A percentile compares a stretch with the other conserved stretches of the same genome.
Evolutionary conservation across 2,329 filamentous ascomycete species (phyloP).

Genomic region (Cladosporium sphaerospermum): DNA sequence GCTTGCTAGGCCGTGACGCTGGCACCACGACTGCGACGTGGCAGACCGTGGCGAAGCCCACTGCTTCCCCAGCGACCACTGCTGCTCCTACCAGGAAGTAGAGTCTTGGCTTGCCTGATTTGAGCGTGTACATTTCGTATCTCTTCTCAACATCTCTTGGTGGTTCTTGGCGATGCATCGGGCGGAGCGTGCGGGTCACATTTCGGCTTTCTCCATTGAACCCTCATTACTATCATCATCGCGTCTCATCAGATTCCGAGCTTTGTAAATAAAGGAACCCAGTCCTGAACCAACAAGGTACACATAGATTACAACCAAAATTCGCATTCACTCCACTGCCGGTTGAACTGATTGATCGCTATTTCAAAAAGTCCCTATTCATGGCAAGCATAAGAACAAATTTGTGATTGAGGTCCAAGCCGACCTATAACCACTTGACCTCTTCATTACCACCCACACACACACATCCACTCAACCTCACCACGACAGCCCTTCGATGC

Average conservation of each 20-base stretch:
- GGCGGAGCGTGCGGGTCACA: not conserved
- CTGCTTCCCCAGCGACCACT: constrained; percentile 1
- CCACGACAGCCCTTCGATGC: not conserved
- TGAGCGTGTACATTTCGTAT: not conserved
- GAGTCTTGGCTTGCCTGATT: not conserved
- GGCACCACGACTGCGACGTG: not conserved
- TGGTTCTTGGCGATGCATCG: not conserved
- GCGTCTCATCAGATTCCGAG: not conserved
- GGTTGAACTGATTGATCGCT: not conserved
- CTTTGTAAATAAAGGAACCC: not conserved
- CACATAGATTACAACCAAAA: not conserved
- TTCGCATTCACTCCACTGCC: not conserved
- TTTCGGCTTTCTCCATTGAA: not conserved
- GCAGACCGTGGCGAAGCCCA: constrained; percentile 3
- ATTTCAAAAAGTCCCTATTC: no score
- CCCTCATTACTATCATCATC: not conserved
- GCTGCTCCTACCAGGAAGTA: constrained; percentile 3
- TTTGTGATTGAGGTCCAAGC: not conserved
- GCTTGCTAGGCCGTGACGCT: not conserved
- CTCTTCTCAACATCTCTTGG: not conserved
- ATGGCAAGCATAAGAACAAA: not conserved
- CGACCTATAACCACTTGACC: not conserved
- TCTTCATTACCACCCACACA: not conserved
- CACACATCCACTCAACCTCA: not conserved
- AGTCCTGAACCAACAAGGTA: not conserved